These are phyloP conservation scores for Backusella macrospora DNA, from an alignment of 192 early-diverging fungal genomes.

Conservation along the genomic window DNA sequence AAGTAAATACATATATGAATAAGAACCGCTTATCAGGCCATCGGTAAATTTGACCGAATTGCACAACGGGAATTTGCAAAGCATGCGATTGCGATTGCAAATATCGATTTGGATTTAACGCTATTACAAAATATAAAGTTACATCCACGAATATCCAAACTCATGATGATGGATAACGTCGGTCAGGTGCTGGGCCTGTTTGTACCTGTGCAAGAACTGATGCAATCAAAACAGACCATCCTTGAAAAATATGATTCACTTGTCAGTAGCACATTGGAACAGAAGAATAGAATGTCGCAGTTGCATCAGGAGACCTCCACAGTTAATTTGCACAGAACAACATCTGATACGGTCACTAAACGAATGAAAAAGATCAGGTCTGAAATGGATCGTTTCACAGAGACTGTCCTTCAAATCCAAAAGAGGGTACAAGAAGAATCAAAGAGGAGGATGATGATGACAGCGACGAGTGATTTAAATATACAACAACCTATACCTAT, in stretches of 20 bases:
- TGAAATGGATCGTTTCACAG: constrained; percentile 12
- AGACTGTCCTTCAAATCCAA: constrained; percentile 1
- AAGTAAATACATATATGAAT: background rate
- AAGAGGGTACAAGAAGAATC: background rate
- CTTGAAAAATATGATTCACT: background rate
- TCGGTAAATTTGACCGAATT: constrained; percentile 22
- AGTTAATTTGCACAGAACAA: background rate
- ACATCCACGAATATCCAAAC: background rate
- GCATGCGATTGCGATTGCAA: background rate
- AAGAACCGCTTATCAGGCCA: constrained; percentile 18
- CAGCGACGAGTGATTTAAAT: background rate
- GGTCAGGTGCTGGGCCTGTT: background rate
- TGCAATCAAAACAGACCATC: background rate
- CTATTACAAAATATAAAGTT: background rate
- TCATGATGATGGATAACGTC: background rate
- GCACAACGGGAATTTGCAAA: constrained; percentile 21
- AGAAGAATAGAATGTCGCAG: background rate
- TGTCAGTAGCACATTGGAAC: constrained; percentile 9
- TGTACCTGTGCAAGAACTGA: background rate
- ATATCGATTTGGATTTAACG: constrained; percentile 4
- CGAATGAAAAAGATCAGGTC: background rate
- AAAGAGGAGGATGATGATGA: background rate
- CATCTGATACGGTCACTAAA: constrained; percentile 8
- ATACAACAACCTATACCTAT: background rate
- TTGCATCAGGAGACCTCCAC: constrained; percentile 3